Conservation (phyloP, 2,329 filamentous ascomycete species). For the Cladosporium austrohemisphaericum region DNA sequence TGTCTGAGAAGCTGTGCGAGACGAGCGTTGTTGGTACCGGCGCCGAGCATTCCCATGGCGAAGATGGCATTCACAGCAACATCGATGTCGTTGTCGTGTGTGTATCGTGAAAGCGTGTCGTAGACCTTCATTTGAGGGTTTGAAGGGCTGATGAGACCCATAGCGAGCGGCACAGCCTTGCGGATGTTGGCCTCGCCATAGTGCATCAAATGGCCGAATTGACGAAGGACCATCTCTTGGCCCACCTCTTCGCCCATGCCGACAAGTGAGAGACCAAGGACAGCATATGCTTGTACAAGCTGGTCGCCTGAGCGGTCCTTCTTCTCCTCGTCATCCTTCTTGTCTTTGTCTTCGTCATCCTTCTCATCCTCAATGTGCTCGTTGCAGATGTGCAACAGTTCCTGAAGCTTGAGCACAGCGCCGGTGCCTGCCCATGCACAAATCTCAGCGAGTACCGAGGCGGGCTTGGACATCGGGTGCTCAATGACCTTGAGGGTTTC, state of each 20-base stretch:
- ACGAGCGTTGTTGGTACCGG: slow-evolving; percentile 96
- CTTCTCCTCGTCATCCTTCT: slow-evolving; percentile 67
- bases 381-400: slow-evolving; percentile 95
- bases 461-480: slow-evolving; percentile 95
- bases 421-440: slow-evolving; percentile 98
- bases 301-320: slow-evolving; percentile 71
- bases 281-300: slow-evolving; percentile 90
- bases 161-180: slow-evolving; percentile 89
- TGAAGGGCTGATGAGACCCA: slow-evolving; percentile 94
- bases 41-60: slow-evolving; percentile 94
- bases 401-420: slow-evolving; percentile 93
- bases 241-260: slow-evolving; percentile 98
- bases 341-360: slow-evolving; percentile 60
- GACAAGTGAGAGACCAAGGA: slow-evolving; percentile 88
- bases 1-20: slow-evolving; percentile 91
- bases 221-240: slow-evolving; percentile 96
- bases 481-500: slow-evolving; percentile 97
- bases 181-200: slow-evolving; percentile 97
- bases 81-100: slow-evolving; percentile 97
- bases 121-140: slow-evolving; percentile 99
- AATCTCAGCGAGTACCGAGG: slow-evolving; percentile 87
- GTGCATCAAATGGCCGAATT: slow-evolving; percentile 98
- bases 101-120: slow-evolving; percentile 94
- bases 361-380: slow-evolving; percentile 93
- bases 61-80: slow-evolving; percentile 99